These are phyloP conservation scores for Russula olivacea DNA, from an alignment of 768 basidiomycete species.

Conservation along the genomic window DNA sequence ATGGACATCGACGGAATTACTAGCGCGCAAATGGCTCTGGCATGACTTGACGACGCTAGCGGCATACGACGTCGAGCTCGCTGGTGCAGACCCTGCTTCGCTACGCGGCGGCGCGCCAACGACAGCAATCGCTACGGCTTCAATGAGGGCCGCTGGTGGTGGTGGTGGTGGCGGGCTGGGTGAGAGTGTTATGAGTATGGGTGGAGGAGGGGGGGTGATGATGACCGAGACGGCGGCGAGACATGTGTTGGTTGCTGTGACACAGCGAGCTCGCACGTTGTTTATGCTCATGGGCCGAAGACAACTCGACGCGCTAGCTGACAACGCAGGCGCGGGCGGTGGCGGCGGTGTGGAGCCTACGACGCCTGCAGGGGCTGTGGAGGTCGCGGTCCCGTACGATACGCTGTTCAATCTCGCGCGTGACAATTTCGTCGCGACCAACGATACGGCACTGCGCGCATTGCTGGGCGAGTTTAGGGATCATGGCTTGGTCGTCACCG, in stretches of 20 bases:
- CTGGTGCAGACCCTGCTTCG: conserved; percentile 58
- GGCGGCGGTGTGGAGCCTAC: conserved; percentile 19
- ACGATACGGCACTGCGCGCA: conserved; percentile 75
- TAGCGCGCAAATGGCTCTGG: conserved; percentile 62
- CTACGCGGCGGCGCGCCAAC: conserved; percentile 44
- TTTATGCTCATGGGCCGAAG: conserved; percentile 64
- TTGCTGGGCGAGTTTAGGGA: conserved; percentile 88
- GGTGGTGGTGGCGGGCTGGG: no score
- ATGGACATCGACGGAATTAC: conserved; percentile 68
- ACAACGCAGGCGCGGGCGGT: neutral
- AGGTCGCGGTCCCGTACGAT: conserved; percentile 57
- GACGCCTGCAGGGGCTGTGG: conserved; percentile 39
- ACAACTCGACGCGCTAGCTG: conserved; percentile 60
- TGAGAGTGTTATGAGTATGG: conserved; percentile 22
- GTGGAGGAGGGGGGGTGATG: conserved; percentile 26
- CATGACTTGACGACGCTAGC: conserved; percentile 86
- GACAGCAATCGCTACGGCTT: neutral
- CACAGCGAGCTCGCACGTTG: conserved; percentile 77
- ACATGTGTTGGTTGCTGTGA: conserved; percentile 83
- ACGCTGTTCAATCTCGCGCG: conserved; percentile 67
- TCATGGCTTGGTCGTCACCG: conserved; percentile 71
- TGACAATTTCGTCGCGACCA: conserved; percentile 84
- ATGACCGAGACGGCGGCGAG: conserved; percentile 73
- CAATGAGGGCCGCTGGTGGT: neutral
- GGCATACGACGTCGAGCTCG: conserved; percentile 75